Evolutionary conservation across 345 rosid genomes (phyloP), one percentile per base, ranked within the genome.

Genomic region (Acer negundo): DNA sequence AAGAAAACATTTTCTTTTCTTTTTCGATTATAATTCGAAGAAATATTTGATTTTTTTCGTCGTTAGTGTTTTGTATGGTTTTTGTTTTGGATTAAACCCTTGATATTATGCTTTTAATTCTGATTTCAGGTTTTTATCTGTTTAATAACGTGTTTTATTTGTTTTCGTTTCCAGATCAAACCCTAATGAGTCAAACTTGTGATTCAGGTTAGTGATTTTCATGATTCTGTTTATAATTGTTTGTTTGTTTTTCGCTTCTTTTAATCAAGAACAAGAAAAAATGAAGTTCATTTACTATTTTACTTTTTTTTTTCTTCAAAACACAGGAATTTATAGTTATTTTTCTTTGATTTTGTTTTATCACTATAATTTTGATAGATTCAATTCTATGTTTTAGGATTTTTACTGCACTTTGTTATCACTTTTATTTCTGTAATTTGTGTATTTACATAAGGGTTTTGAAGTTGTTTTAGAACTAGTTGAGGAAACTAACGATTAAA

Each of bases 401-500:
- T 42, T 49, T 58, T 40, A 16, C 7, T 56, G 55, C 44, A 9
- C 17, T 51, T 17, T 10, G 1, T 38, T 35, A 0, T 70, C 24
- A 31, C 28, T 10, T 67, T 26, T n/a, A 12, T 38, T 68, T 19
- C 22, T 64, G 26, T 55, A 26, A 68, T 67, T 49, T 59, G 38
- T 12, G 15, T 38, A n/a, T 47, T 35, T 53, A 28, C 31, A 3
- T 28, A 13, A 70, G 35, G 62, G 8, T 46, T 26, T 75, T 55
- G 11, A 2, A 56, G 62, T 24, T 68, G 42, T n/a, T 70, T 6
- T 26, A 74, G 81, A 78, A 49, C 16, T 55, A 59, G 72, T 72
- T 9, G 94, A 89, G 79, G 87, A 78, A 74, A 85, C 70, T 72
- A 40, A 53, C 23, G 53, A 59, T 35, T 8, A 1, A 12, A 7